Percentiles rank a stretch among this genome's conserved stretches.
Evolutionary conservation across 2,329 filamentous ascomycete genomes (phyloP).

Genomic region (Penicillium sp.): DNA sequence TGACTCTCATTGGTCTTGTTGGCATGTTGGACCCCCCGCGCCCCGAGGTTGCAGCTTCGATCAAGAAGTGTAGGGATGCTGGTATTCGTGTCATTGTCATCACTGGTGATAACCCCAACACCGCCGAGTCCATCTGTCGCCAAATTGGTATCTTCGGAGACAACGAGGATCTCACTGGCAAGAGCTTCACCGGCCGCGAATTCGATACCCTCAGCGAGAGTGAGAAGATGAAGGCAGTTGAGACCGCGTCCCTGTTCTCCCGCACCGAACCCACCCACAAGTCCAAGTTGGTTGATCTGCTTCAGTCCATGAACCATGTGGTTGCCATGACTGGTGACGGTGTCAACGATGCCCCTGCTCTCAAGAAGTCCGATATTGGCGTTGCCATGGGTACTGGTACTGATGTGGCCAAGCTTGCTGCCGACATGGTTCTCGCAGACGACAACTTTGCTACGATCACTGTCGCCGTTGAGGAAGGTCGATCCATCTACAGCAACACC

Average conservation of each 20-base stretch:
- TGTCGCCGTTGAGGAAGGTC: conserved; percentile 91
- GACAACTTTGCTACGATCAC: conserved; percentile 99
- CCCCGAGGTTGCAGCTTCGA: conserved; percentile 82
- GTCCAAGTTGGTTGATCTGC: conserved; percentile 93
- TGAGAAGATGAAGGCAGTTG: conserved; percentile 81
- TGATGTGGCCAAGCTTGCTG: conserved; percentile 92
- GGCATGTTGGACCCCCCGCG: conserved; percentile 97
- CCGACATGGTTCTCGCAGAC: conserved; percentile 97
- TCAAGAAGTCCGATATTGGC: conserved; percentile 99
- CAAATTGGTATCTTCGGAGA: conserved; percentile 90
- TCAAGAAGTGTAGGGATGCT: conserved; percentile 84
- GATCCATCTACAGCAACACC: conserved; percentile 99
- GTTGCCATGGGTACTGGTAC: conserved; percentile 98
- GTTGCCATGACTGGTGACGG: conserved; percentile 99
- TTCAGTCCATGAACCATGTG: conserved; percentile 89
- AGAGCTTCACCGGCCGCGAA: conserved; percentile 93
- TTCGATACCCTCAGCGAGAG: conserved; percentile 80
- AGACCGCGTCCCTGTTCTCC: conserved; percentile 87
- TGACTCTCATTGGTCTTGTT: conserved; percentile 91
- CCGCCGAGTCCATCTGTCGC: conserved; percentile 94
- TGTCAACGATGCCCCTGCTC: conserved; percentile 94
- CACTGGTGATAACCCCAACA: conserved; percentile 97
- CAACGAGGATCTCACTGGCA: conserved; percentile 79
- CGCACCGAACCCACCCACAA: conserved; percentile 95
- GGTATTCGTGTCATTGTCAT: conserved; percentile 97